These are phyloP conservation scores for Gentiana straminea DNA, from an alignment of 257 asterid genomes.

Conservation along the genomic window DNA sequence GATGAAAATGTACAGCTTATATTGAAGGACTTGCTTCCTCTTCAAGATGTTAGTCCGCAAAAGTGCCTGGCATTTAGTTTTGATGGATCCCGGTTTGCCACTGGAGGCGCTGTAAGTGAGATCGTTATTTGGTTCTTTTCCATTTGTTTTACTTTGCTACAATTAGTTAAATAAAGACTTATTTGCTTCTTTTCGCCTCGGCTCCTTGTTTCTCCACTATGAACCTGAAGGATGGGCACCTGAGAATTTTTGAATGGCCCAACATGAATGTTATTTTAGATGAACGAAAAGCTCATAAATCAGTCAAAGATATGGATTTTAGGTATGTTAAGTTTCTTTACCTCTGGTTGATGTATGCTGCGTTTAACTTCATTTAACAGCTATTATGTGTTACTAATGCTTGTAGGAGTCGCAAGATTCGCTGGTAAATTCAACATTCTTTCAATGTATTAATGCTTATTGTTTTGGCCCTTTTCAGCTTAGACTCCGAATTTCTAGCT, in stretches of 20 bases:
- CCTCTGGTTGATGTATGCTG: no score
- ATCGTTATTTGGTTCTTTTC: slow-evolving; percentile 1
- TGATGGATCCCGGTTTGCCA: slow-evolving; percentile 86
- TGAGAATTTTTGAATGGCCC: slow-evolving; percentile 94
- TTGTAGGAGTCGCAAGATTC: no score
- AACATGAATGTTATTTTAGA: slow-evolving; percentile 52
- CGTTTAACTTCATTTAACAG: no score
- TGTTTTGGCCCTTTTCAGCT: slow-evolving; percentile 33
- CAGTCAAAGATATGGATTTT: slow-evolving; percentile 93
- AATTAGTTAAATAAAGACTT: not conserved
- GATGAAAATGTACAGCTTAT: slow-evolving; percentile 45
- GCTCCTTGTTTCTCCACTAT: slow-evolving; percentile 9
- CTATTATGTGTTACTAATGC: no score
- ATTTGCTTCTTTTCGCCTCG: not conserved
- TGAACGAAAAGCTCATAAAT: slow-evolving; percentile 93
- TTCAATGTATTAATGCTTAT: slow-evolving; percentile 9
- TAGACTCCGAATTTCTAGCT: slow-evolving; percentile 90
- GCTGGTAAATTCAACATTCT: no score
- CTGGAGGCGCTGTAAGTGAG: slow-evolving; percentile 83
- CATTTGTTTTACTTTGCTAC: no score
- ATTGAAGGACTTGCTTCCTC: slow-evolving; percentile 48
- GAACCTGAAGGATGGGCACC: slow-evolving; percentile 71
- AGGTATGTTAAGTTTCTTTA: slow-evolving; percentile 35
- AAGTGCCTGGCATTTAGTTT: slow-evolving; percentile 82
- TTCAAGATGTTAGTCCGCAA: slow-evolving; percentile 65